Evolutionary conservation across 2,329 filamentous ascomycete genomes (phyloP), one percentile per base, ranked within the genome.

Genomic region (Zymoseptoria crescenta): DNA sequence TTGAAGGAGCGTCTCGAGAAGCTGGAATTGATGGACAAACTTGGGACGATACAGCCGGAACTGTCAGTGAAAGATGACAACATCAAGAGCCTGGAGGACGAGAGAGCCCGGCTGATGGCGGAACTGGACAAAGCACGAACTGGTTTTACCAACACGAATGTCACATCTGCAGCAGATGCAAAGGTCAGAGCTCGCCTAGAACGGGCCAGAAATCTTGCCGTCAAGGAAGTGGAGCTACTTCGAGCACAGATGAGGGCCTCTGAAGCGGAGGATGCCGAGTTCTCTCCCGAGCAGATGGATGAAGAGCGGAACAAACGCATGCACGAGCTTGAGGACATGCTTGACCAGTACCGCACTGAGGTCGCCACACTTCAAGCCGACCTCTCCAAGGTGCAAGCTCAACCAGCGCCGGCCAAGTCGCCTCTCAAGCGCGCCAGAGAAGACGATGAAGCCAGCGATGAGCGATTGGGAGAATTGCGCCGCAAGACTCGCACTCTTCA

Each of bases 141-240:
- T 7, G 35, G n/a, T 13, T 7, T 13, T 45, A 16, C n/a, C 35
- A n/a, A 16, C 13, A 16, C 35, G 35, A 45, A 45, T 13, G 35
- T 16, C 35, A 74, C 76, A 2, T 49, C 59, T 27, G 56, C 59
- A 9, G 77, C 79, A 16, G 88, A 90, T 68, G 88, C 72, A 62
- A 83, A 91, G 74, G 81, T 83, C 1, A 86, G 85, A 50, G 78
- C 88, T 56, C 84, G 94, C 30, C 77, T 96, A 0, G 93, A 99
- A 68, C 83, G 94, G 59, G 93, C 97, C 71, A 88, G 90, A 59
- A 84, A 82, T 0, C 81, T 99, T 7, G 91, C 92, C 0, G 81
- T 91, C 24, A 96, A 96, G 70, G 95, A 99, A 72, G 90, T 94
- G 0, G 92, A 96, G 66, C 96, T 96, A 71, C 81, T 99, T 6